Evolutionary conservation across 2,329 filamentous ascomycete genomes (phyloP).

Genomic region (Alternaria infectoria): DNA sequence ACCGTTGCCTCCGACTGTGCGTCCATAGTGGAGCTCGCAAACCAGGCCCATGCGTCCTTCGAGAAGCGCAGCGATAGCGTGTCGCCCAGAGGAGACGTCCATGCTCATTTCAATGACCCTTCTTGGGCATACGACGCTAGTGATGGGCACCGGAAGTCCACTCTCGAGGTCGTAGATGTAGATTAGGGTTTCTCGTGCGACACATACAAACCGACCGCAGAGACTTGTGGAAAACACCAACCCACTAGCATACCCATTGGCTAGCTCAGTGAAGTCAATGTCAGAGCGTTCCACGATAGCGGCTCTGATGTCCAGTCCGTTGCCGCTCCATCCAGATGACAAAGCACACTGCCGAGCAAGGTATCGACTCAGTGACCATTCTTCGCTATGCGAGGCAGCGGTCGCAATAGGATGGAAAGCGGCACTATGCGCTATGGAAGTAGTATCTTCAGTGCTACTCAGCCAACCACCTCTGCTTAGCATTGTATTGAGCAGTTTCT

Average conservation of each 20-base stretch:
- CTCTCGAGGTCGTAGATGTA: constrained; percentile 61
- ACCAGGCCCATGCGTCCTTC: constrained; percentile 67
- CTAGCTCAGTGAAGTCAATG: constrained; percentile 47
- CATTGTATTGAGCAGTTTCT: constrained; percentile 59
- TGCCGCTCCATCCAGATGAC: constrained; percentile 50
- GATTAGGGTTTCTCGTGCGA: constrained; percentile 60
- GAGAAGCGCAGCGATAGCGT: constrained; percentile 65
- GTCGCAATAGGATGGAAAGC: neutral
- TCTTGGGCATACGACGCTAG: constrained; percentile 63
- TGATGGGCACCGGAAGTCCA: constrained; percentile 53
- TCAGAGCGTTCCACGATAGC: constrained; percentile 22
- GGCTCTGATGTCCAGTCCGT: constrained; percentile 26
- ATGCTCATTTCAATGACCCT: constrained; percentile 66
- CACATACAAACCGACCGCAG: constrained; percentile 65
- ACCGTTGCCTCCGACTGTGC: neutral
- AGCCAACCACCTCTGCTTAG: constrained; percentile 62
- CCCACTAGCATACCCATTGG: constrained; percentile 30
- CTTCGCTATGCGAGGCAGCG: constrained; percentile 13
- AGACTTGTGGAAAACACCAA: constrained; percentile 61
- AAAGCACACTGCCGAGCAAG: constrained; percentile 60
- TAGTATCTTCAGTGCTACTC: constrained; percentile 11
- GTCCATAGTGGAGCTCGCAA: constrained; percentile 53
- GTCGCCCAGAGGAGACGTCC: constrained; percentile 63
- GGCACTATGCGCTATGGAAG: neutral
- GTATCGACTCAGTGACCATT: constrained; percentile 54